phyloP scores from a whole-genome alignment of 2,329 filamentous ascomycete species.

The Mycosphaerella sp. region DNA sequence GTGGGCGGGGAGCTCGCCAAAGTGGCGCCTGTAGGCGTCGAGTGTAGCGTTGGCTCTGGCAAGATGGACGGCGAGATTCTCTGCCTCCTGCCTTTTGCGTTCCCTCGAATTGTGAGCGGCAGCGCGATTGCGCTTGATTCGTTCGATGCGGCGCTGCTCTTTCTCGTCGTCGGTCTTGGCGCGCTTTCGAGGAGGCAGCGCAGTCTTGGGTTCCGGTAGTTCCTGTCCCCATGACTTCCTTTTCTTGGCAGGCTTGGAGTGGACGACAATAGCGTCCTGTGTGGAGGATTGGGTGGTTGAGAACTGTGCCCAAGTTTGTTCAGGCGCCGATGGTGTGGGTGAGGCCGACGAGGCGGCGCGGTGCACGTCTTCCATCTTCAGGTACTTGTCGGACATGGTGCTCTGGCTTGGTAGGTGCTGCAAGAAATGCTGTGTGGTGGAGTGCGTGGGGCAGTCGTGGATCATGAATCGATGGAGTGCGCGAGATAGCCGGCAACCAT shows the following conservation, averaged over 20 bases:
- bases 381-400: conserved; percentile 15
- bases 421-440: background rate
- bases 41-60: conserved; percentile 30
- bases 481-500: background rate
- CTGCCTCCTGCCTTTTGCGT: conserved; percentile 83
- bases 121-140: conserved; percentile 90
- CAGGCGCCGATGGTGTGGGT: conserved; percentile 14
- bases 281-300: conserved; percentile 1
- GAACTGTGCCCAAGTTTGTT: conserved; percentile 6
- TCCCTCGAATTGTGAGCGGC: conserved; percentile 95
- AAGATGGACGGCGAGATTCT: conserved; percentile 60
- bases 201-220: conserved; percentile 92
- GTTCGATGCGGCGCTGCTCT: conserved; percentile 94
- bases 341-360: conserved; percentile 15
- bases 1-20: conserved; percentile 30
- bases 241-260: conserved; percentile 33
- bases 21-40: conserved; percentile 28
- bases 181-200: conserved; percentile 89
- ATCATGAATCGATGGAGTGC: background rate
- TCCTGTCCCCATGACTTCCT: conserved; percentile 98
- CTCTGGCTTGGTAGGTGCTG: background rate
- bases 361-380: conserved; percentile 27
- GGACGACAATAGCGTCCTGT: conserved; percentile 28
- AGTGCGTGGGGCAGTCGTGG: no score
- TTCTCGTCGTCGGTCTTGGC: conserved; percentile 99